Conservation (phyloP, 2,329 filamentous ascomycete genomes). For the Leptographium procerum region DNA sequence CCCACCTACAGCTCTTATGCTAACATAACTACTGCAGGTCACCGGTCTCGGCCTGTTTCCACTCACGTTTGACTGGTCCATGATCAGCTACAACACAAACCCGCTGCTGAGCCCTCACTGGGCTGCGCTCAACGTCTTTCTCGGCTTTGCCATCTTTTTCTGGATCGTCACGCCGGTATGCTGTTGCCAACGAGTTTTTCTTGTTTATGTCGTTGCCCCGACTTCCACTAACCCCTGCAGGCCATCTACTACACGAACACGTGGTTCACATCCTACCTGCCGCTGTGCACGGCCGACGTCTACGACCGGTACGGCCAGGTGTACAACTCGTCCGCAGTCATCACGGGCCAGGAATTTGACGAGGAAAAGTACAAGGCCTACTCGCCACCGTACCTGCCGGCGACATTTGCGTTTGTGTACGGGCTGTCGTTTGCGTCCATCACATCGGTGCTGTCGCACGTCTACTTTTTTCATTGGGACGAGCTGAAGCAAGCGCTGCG, state of each 20-base stretch:
- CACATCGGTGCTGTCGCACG: slow-evolving; percentile 22
- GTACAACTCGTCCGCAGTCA: slow-evolving; percentile 37
- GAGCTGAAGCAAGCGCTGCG: slow-evolving; percentile 18
- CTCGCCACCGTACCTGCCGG: slow-evolving; percentile 39
- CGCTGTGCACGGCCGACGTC: slow-evolving; percentile 38
- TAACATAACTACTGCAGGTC: slow-evolving; percentile 12
- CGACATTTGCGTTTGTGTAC: slow-evolving; percentile 33
- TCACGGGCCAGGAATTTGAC: slow-evolving; percentile 34
- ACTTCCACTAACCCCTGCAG: slow-evolving; percentile 16
- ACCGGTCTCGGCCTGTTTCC: slow-evolving; percentile 51
- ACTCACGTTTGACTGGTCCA: slow-evolving; percentile 55
- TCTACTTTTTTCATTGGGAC: slow-evolving; percentile 58
- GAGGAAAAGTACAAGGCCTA: slow-evolving; percentile 36
- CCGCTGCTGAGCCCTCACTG: slow-evolving; percentile 29
- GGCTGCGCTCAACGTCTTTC: slow-evolving; percentile 35
- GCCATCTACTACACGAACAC: slow-evolving; percentile 36
- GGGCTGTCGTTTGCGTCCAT: slow-evolving; percentile 42
- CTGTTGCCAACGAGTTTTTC: no score
- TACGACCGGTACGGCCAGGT: slow-evolving; percentile 39
- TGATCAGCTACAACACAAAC: slow-evolving; percentile 38
- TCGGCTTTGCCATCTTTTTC: slow-evolving; percentile 30
- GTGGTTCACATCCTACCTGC: slow-evolving; percentile 40
- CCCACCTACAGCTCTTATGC: no score
- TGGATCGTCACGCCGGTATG: slow-evolving; percentile 28
- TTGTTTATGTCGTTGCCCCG: no score